A percentile compares a stretch with the other conserved stretches of the same genome.
These are phyloP conservation scores for Backusella macrospora DNA, from an alignment of 192 early-diverging fungal genomes.

Conservation along the genomic window DNA sequence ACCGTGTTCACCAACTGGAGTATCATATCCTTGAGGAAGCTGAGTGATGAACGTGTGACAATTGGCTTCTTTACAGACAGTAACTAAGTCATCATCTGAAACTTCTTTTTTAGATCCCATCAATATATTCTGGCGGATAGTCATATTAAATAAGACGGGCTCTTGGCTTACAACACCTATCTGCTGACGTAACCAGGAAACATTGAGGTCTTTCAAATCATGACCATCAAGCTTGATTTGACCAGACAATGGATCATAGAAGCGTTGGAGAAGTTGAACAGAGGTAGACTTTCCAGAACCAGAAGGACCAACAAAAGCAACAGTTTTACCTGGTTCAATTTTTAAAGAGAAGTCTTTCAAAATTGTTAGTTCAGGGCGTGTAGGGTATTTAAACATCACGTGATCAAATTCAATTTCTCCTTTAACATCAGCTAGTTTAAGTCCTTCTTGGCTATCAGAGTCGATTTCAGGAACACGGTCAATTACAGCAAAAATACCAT, in stretches of 20 bases:
- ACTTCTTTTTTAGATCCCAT: conserved; percentile 58
- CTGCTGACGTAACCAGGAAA: conserved; percentile 79
- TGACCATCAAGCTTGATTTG: conserved; percentile 70
- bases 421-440: conserved; percentile 44
- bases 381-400: conserved; percentile 83
- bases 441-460: conserved; percentile 47
- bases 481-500: conserved; percentile 76
- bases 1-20: conserved; percentile 84
- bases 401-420: conserved; percentile 74
- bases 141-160: conserved; percentile 78
- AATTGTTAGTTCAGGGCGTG: conserved; percentile 76
- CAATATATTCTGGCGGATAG: conserved; percentile 80
- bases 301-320: conserved; percentile 92
- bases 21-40: conserved; percentile 82
- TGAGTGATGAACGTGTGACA: conserved; percentile 75
- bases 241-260: conserved; percentile 69
- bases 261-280: conserved; percentile 80
- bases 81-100: conserved; percentile 54
- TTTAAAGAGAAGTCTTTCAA: conserved; percentile 70
- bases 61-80: conserved; percentile 70
- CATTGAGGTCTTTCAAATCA: conserved; percentile 72
- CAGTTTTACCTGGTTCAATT: conserved; percentile 71
- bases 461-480: conserved; percentile 83
- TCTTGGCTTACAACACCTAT: conserved; percentile 92
- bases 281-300: conserved; percentile 92